phyloP scores from a whole-genome alignment of 2,329 filamentous ascomycete genomes.

The Xylariaceae sp. region DNA sequence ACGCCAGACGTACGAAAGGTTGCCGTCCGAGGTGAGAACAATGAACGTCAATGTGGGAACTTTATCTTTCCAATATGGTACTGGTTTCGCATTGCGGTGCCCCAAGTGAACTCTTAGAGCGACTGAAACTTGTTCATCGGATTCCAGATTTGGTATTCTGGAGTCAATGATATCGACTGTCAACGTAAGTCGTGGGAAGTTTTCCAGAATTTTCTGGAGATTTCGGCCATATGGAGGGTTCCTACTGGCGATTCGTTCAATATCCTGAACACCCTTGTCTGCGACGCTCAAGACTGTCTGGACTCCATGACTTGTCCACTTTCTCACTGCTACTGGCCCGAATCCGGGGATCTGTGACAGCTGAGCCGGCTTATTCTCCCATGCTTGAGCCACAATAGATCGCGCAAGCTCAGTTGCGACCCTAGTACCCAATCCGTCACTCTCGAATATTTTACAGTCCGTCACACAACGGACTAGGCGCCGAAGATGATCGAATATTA shows the following conservation, averaged over 20 bases:
- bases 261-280: constrained; percentile 58
- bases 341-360: constrained; percentile 78
- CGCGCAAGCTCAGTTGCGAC: constrained; percentile 72
- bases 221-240: constrained; percentile 79
- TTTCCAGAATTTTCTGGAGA: constrained; percentile 56
- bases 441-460: constrained; percentile 58
- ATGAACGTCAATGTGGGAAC: constrained; percentile 68
- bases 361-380: constrained; percentile 78
- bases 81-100: constrained; percentile 61
- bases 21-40: constrained; percentile 64
- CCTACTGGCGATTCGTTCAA: constrained; percentile 71
- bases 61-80: constrained; percentile 58
- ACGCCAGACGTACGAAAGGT: constrained; percentile 62
- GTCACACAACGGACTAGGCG: constrained; percentile 70
- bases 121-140: constrained; percentile 47
- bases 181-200: constrained; percentile 60
- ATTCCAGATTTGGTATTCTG: constrained; percentile 28
- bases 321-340: constrained; percentile 69
- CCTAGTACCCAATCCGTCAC: constrained; percentile 61
- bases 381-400: constrained; percentile 66
- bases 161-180: constrained; percentile 36
- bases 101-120: constrained; percentile 62
- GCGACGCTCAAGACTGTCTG: constrained; percentile 66
- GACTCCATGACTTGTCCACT: constrained; percentile 66
- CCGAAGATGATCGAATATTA: constrained; percentile 64